phyloP scores from a whole-genome alignment of 306 rosid genomes.

The Pyrus bretschneideri region DNA sequence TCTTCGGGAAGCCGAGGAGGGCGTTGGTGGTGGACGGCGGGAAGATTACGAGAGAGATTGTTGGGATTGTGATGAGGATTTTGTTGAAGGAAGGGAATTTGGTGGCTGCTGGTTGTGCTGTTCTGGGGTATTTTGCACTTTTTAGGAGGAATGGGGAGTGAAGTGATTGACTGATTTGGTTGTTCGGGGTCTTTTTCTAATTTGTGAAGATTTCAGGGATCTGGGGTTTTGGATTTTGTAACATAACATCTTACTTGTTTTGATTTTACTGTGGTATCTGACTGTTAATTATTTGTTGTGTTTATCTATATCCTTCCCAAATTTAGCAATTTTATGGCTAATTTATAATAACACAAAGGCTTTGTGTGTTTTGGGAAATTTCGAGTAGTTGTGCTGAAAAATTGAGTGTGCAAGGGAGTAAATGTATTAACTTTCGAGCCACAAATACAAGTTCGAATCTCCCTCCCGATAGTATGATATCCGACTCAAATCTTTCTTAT shows the following conservation, averaged over 20 bases:
- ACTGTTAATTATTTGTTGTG: background rate
- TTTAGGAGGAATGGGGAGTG: constrained; percentile 41
- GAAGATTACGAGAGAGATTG: constrained; percentile 69
- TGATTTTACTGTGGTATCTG: background rate
- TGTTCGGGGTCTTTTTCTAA: background rate
- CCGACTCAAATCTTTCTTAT: no score
- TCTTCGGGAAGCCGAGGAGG: constrained; percentile 77
- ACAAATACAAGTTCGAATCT: no score
- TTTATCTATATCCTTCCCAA: background rate
- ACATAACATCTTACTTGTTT: background rate
- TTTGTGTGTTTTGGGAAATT: background rate
- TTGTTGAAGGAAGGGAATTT: constrained; percentile 82
- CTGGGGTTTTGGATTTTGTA: constrained; percentile 6
- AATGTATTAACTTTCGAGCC: background rate
- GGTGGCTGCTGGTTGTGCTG: constrained; percentile 84
- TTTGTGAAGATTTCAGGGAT: background rate
- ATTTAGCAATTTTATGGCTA: background rate
- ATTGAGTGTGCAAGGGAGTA: background rate
- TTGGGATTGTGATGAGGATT: constrained; percentile 53
- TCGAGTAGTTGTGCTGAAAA: background rate
- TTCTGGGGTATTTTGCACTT: constrained; percentile 72
- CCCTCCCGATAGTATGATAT: no score
- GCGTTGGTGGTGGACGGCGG: constrained; percentile 74
- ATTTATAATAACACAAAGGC: background rate
- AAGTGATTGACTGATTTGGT: constrained; percentile 16